Base-by-base conservation (phyloP, 2,329 filamentous ascomycete genomes). In the Fusarium tjaetaba region DNA sequence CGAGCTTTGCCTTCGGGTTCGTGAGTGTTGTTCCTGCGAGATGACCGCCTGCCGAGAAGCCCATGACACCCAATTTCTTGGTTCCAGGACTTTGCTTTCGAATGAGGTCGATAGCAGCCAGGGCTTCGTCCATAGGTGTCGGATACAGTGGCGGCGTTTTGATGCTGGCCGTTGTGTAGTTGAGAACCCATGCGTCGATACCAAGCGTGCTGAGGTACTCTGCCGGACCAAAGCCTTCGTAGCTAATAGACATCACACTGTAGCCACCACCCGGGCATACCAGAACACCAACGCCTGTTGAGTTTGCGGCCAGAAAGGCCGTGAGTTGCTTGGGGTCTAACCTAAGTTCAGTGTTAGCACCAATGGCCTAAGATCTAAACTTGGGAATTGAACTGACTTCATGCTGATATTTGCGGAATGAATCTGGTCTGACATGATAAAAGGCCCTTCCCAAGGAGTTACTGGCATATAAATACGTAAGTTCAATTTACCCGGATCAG, bases 141-240 rank as follows among this genome's bases (percentile, higher is more conserved):
- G 72, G 72, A 24, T 64, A 74, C 4, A 74, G 36, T 5, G 72
- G 72, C 1, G 71, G 56, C 1, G 72, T 48, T 30, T 63, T 71
- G 16, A 60, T 72, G 7, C 45, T 52, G 2, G 68, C 48, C 2
- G 71, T 74, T 0, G 72, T 72, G 30, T 74, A 74, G 7, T 69
- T 65, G 2, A 74, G 65, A 15, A 74, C 68, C 72, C 72, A 74
- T 1, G 72, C 72, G 43, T 74, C 72, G 24, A 74, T 72, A 7
- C 71, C 71, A 46, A 72, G 68, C 5, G 61, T 48, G 13, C 66
- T 74, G 42, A 74, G 72, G 41, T 60, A 72, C 4, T 59, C 18
- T 26, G 72, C 64, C 22, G 72, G 65, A 6, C 56, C 49, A 11
- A 49, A 38, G 6, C 72, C 72, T n/a, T 74, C 72, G 18, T 74